Conservation (phyloP, 1,139 yeast genomes). For the Lodderomyces margitis region DNA sequence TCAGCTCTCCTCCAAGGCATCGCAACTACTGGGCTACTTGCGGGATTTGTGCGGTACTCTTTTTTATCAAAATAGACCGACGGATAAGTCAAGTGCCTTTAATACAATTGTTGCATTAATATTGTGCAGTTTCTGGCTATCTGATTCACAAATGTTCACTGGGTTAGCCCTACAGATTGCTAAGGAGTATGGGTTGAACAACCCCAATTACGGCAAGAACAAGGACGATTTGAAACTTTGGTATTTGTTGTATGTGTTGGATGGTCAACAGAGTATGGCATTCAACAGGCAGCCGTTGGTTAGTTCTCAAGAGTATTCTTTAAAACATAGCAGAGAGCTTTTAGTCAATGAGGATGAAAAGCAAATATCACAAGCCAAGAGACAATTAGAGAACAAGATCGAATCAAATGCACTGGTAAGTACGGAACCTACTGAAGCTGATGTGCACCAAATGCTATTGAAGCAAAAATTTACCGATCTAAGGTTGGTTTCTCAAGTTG, state of each 20-base stretch:
- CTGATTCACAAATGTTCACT: slow-evolving; percentile 63
- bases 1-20: slow-evolving; percentile 33
- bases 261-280: slow-evolving; percentile 68
- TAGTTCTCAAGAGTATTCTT: slow-evolving; percentile 43
- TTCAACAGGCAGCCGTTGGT: slow-evolving; percentile 58
- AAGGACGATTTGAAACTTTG: slow-evolving; percentile 57
- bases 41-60: slow-evolving; percentile 48
- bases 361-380: slow-evolving; percentile 2
- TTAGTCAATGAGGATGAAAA: slow-evolving; percentile 9
- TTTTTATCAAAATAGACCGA: slow-evolving; percentile 40
- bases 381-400: slow-evolving; percentile 3
- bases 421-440: slow-evolving; percentile 9
- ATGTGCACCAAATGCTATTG: slow-evolving; percentile 7
- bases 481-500: slow-evolving; percentile 69
- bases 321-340: slow-evolving; percentile 40
- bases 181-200: slow-evolving; percentile 50
- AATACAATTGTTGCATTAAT: slow-evolving; percentile 62
- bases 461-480: slow-evolving; percentile 43
- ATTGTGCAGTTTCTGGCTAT: slow-evolving; percentile 69
- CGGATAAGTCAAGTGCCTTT: slow-evolving; percentile 50
- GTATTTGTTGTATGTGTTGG: slow-evolving; percentile 66
- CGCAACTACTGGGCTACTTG: slow-evolving; percentile 39
- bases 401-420: slow-evolving; percentile 5
- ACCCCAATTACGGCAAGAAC: slow-evolving; percentile 25
- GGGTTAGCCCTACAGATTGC: slow-evolving; percentile 68